Conservation (phyloP, 768 basidiomycete species). For the Mycena indigotica region DNA sequence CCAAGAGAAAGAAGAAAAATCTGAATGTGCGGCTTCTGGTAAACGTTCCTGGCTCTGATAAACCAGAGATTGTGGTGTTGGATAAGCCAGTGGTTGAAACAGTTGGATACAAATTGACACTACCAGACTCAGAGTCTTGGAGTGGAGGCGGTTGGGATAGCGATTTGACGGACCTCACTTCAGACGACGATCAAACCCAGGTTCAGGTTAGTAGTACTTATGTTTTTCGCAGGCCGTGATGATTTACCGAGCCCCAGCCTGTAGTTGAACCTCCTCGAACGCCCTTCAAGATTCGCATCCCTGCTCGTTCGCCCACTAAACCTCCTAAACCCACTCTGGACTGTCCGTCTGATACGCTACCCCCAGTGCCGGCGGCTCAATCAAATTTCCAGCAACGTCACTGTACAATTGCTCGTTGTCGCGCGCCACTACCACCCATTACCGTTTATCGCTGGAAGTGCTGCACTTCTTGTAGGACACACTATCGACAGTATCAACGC, state of each 20-base stretch:
- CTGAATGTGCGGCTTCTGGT: background rate
- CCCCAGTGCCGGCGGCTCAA: too few relatives aligned
- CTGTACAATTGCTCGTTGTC: conserved; percentile 23
- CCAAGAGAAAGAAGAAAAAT: conserved; percentile 6
- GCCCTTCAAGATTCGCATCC: conserved; percentile 23
- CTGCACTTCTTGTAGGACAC: conserved; percentile 18
- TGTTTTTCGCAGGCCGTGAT: background rate
- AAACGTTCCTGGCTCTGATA: background rate
- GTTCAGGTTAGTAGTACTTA: background rate
- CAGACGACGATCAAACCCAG: conserved; percentile 6
- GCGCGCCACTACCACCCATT: conserved; percentile 13
- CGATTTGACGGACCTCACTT: conserved; percentile 17
- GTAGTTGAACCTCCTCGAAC: conserved; percentile 6
- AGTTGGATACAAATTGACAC: background rate
- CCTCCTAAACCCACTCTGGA: conserved; percentile 6
- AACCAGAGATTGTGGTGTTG: background rate
- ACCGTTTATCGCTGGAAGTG: conserved; percentile 23
- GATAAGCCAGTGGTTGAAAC: background rate
- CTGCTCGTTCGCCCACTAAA: conserved; percentile 9
- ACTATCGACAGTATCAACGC: conserved; percentile 24
- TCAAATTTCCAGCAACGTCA: conserved; percentile 7
- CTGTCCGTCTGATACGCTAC: too few relatives aligned
- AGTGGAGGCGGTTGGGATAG: conserved; percentile 19
- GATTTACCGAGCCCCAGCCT: background rate
- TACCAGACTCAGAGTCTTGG: conserved; percentile 3